These are phyloP conservation scores for Myotisia sp. DNA, from an alignment of 2,329 filamentous ascomycete species.

Conservation along the genomic window DNA sequence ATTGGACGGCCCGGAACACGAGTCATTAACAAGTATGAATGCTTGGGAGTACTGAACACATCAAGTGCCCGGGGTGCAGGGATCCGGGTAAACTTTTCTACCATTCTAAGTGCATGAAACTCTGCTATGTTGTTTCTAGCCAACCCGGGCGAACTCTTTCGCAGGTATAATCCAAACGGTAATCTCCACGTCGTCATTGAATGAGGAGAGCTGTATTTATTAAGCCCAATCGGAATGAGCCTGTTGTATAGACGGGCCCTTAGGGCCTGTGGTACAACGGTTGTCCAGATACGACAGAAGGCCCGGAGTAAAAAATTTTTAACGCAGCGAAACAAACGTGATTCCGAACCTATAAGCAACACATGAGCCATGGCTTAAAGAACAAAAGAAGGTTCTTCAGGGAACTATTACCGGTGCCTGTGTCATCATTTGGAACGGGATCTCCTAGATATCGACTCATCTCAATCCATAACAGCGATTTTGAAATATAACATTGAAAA, in stretches of 20 bases:
- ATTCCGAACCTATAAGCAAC: too few species aligned
- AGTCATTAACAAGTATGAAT: conserved; percentile 12
- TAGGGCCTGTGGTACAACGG: conserved; percentile 2
- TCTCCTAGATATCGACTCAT: conserved; percentile 1
- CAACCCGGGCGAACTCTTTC: conserved; percentile 6
- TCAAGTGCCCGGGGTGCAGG: conserved; percentile 10
- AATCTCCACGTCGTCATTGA: conserved; percentile 10
- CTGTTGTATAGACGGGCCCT: conserved; percentile 6
- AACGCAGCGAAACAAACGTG: too few species aligned
- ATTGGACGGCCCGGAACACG: conserved; percentile 11
- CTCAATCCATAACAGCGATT: conserved; percentile 7
- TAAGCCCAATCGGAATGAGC: conserved; percentile 6
- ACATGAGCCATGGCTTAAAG: too few species aligned
- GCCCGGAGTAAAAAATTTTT: too few species aligned
- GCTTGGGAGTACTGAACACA: conserved; percentile 5
- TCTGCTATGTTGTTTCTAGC: conserved; percentile 7
- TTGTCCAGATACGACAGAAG: neutral
- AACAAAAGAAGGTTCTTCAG: conserved; percentile 1
- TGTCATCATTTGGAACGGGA: neutral
- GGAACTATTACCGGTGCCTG: neutral
- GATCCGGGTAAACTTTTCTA: conserved; percentile 8
- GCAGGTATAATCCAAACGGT: conserved; percentile 12
- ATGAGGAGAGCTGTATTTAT: conserved; percentile 8
- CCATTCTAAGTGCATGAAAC: conserved; percentile 8
- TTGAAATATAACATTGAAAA: conserved; percentile 7